Evolutionary conservation across 495 filamentous ascomycete genomes (phyloP).

Genomic region (Daldinia concentrica): DNA sequence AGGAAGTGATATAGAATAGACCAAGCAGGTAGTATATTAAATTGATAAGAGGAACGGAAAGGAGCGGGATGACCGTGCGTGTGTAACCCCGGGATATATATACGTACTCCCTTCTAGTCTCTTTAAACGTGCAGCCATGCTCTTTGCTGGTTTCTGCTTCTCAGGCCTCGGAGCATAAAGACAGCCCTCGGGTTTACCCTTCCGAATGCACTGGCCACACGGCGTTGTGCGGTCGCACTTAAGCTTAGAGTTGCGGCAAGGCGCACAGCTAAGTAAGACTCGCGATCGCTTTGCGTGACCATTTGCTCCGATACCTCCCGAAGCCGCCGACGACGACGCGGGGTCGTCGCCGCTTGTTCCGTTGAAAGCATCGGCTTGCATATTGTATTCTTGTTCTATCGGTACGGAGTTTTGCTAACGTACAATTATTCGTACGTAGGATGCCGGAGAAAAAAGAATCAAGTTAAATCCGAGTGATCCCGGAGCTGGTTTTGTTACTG

Average conservation of each 20-base stretch:
- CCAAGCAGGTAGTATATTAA: background rate
- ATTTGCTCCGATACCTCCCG: conserved; percentile 1
- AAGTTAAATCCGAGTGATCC: background rate
- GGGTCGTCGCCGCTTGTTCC: background rate
- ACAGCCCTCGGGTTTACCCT: conserved; percentile 54
- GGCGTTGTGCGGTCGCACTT: conserved; percentile 51
- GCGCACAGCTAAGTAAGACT: conserved; percentile 53
- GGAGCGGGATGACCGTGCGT: background rate
- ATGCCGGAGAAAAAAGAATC: background rate
- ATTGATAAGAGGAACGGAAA: background rate
- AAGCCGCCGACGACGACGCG: background rate
- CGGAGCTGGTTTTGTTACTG: background rate
- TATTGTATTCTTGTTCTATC: conserved; percentile 2
- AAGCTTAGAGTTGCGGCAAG: conserved; percentile 56
- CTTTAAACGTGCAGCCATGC: conserved; percentile 61
- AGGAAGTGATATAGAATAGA: too few relatives aligned
- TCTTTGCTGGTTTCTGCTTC: conserved; percentile 51
- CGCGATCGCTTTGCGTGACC: conserved; percentile 49
- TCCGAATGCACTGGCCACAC: conserved; percentile 57
- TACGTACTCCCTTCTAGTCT: conserved; percentile 58
- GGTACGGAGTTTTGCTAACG: background rate
- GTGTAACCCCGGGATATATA: background rate
- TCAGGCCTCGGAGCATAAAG: conserved; percentile 56
- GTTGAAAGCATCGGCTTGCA: conserved; percentile 16
- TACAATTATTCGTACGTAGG: background rate